These are phyloP conservation scores for Rhododendron henanense DNA, from an alignment of 148 eudicot species.

Conservation along the genomic window DNA sequence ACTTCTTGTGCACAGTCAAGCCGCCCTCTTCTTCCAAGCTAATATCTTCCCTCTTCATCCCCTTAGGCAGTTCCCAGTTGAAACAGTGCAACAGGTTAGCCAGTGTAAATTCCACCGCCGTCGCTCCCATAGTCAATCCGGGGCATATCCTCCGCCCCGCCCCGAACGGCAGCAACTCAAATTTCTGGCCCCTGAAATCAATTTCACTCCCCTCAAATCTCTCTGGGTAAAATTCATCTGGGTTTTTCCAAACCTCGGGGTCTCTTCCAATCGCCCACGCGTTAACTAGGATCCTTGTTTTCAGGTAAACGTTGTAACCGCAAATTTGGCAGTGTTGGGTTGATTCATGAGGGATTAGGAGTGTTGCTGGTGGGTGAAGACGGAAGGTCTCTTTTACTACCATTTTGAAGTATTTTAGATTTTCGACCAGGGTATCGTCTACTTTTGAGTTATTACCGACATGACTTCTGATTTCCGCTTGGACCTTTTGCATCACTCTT, in stretches of 20 bases:
- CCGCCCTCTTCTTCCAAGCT: constrained; percentile 1
- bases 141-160: constrained; percentile 3
- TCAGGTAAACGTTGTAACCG: neutral
- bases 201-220: neutral
- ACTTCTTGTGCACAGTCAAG: neutral
- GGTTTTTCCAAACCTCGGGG: neutral
- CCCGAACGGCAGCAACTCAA: constrained; percentile 7
- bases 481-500: neutral
- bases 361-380: neutral
- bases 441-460: neutral
- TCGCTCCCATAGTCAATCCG: neutral
- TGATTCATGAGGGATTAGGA: neutral
- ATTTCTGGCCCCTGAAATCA: neutral
- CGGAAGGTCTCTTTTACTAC: neutral
- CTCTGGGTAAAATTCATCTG: neutral
- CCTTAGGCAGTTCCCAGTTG: neutral
- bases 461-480: neutral
- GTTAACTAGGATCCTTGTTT: neutral
- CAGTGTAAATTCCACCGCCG: neutral
- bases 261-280: neutral
- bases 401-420: neutral
- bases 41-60: constrained; percentile 6
- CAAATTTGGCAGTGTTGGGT: neutral
- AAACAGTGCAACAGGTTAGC: constrained; percentile 2
- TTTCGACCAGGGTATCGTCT: neutral